Evolutionary conservation across 331 rosid genomes (phyloP).

Genomic region (Telfairia occidentalis): DNA sequence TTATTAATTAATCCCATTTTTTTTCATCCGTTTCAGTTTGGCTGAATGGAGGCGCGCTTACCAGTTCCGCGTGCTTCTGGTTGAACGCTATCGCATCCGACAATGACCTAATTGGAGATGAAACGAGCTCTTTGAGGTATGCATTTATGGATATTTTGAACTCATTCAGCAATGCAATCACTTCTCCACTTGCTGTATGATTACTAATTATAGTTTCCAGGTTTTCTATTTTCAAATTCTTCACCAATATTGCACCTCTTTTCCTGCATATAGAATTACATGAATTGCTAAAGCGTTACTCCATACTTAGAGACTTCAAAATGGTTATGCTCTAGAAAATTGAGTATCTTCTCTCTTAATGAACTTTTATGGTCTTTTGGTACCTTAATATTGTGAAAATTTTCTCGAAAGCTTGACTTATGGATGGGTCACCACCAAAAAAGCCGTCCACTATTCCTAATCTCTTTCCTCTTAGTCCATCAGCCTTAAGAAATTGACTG

Average conservation of each 20-base stretch:
- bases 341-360: no score
- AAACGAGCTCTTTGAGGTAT: slow-evolving; percentile 36
- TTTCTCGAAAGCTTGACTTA: slow-evolving; percentile 18
- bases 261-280: slow-evolving; percentile 21
- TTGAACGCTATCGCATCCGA: slow-evolving; percentile 55
- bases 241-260: slow-evolving; percentile 40
- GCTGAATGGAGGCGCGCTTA: no score
- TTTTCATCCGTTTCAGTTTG: no score
- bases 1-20: no score
- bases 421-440: slow-evolving; percentile 11
- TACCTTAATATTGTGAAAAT: slow-evolving; percentile 44
- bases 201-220: no score
- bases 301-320: no score
- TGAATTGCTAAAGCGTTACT: no score
- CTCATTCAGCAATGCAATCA: slow-evolving; percentile 18
- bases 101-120: slow-evolving; percentile 42
- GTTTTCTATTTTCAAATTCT: slow-evolving; percentile 27
- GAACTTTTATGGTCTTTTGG: no score
- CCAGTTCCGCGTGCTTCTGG: slow-evolving; percentile 28
- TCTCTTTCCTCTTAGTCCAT: slow-evolving; percentile 51
- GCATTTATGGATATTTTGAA: slow-evolving; percentile 36
- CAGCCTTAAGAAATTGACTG: slow-evolving; percentile 41
- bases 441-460: slow-evolving; percentile 29
- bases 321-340: no score
- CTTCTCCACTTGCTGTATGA: slow-evolving; percentile 14